These are phyloP conservation scores for Leptographium wingfieldii DNA, from an alignment of 2,329 filamentous ascomycete species.

Conservation along the genomic window DNA sequence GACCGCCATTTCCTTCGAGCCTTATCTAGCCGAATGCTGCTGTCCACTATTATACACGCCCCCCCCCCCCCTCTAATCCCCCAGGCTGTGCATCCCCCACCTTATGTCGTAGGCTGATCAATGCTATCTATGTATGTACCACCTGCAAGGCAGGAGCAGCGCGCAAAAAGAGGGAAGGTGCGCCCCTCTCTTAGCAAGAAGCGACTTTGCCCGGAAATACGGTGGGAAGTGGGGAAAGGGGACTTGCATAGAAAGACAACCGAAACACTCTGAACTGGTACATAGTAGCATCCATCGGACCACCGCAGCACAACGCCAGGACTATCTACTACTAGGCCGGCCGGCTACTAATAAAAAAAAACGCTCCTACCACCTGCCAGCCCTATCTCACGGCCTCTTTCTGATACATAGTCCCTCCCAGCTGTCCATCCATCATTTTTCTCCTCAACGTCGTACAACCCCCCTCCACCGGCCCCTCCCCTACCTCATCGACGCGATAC, in stretches of 20 bases:
- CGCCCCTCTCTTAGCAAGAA: neutral
- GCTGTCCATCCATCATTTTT: neutral
- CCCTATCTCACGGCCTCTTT: neutral
- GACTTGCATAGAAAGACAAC: neutral
- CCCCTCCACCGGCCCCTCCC: neutral
- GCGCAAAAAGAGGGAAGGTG: neutral
- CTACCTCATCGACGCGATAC: neutral
- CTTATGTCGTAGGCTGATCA: too few relatives aligned
- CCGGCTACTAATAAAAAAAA: neutral
- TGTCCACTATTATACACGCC: neutral
- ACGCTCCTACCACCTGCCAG: neutral
- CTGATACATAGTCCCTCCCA: neutral
- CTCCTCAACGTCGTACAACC: neutral
- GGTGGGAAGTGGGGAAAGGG: neutral
- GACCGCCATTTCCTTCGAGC: neutral
- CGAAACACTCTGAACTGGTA: neutral
- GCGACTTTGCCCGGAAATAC: conserved; percentile 1
- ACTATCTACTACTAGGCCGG: neutral
- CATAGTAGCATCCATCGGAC: neutral
- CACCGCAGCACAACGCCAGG: neutral
- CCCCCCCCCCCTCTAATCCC: neutral
- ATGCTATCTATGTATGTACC: neutral
- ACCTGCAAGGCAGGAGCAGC: neutral
- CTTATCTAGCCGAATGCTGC: conserved; percentile 10
- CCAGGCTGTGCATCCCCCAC: neutral